Percentiles rank a stretch among this genome's conserved stretches.
phyloP scores from a whole-genome alignment of 129 eudicot genomes.

The Tagetes patula region DNA sequence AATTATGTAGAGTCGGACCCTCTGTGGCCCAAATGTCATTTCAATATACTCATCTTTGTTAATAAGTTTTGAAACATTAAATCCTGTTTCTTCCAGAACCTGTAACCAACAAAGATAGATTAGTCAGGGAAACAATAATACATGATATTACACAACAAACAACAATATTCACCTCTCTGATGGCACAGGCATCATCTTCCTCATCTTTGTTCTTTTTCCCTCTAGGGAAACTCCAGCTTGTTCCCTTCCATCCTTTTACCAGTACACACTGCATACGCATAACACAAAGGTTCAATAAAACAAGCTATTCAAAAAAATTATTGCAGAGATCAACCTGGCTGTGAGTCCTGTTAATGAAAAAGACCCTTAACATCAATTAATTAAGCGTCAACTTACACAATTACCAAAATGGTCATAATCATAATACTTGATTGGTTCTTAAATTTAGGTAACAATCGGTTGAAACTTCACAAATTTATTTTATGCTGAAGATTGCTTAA shows the following conservation, averaged over 20 bases:
- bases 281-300: not conserved
- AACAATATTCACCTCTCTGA: constrained; percentile 67
- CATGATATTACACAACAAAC: not conserved
- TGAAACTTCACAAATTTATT: not conserved
- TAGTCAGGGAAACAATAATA: not conserved
- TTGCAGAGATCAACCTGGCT: not conserved
- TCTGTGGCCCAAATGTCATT: constrained; percentile 85
- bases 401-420: not conserved
- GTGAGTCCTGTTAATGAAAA: not conserved
- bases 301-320: not conserved
- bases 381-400: not conserved
- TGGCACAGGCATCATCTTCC: constrained; percentile 95
- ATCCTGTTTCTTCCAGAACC: constrained; percentile 99
- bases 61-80: constrained; percentile 80
- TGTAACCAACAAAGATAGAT: constrained; percentile 41
- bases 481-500: not conserved
- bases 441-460: constrained; percentile 6
- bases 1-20: constrained; percentile 93
- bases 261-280: constrained; percentile 69
- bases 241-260: constrained; percentile 99
- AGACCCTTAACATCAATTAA: not conserved
- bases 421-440: not conserved
- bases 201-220: constrained; percentile 97
- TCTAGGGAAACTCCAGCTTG: constrained; percentile 99
- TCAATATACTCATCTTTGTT: constrained; percentile 88